These are phyloP conservation scores for Talaromyces albobiverticillius DNA, from an alignment of 2,329 filamentous ascomycete species.

Conservation along the genomic window DNA sequence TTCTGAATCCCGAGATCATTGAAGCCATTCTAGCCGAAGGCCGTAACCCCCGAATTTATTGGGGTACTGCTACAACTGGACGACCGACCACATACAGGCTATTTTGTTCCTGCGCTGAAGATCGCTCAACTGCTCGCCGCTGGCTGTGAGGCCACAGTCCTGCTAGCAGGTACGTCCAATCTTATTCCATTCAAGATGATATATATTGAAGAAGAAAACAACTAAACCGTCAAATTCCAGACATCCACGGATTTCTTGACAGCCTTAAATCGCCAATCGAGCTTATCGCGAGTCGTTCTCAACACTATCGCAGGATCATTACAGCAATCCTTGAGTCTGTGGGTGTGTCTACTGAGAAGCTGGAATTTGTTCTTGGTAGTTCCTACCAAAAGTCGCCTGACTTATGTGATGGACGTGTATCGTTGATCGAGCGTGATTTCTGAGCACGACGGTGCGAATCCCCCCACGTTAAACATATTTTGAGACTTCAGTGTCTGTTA, in stretches of 20 bases:
- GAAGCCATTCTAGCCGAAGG: slow-evolving; percentile 28
- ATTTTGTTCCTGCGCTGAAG: slow-evolving; percentile 85
- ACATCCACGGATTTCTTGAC: slow-evolving; percentile 59
- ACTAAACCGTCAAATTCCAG: no score
- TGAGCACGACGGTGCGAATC: slow-evolving; percentile 75
- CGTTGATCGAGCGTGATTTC: slow-evolving; percentile 68
- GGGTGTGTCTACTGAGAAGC: slow-evolving; percentile 71
- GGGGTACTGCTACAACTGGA: slow-evolving; percentile 73
- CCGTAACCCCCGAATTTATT: slow-evolving; percentile 31
- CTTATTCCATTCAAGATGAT: no score
- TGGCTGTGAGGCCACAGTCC: slow-evolving; percentile 76
- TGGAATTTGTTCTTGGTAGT: slow-evolving; percentile 81
- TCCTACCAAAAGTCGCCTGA: slow-evolving; percentile 66
- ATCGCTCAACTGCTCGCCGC: slow-evolving; percentile 83
- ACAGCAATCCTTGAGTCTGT: slow-evolving; percentile 72
- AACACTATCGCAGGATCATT: slow-evolving; percentile 80
- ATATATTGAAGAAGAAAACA: no score
- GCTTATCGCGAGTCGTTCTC: slow-evolving; percentile 74
- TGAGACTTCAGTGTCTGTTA: no score
- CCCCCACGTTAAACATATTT: no score
- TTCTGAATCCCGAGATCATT: slow-evolving; percentile 65
- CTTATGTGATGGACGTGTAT: slow-evolving; percentile 86
- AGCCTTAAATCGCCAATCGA: slow-evolving; percentile 75
- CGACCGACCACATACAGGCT: slow-evolving; percentile 81
- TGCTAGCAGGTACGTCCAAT: no score